phyloP scores from a whole-genome alignment of 345 rosid genomes.

The Lepidium aucheri region DNA sequence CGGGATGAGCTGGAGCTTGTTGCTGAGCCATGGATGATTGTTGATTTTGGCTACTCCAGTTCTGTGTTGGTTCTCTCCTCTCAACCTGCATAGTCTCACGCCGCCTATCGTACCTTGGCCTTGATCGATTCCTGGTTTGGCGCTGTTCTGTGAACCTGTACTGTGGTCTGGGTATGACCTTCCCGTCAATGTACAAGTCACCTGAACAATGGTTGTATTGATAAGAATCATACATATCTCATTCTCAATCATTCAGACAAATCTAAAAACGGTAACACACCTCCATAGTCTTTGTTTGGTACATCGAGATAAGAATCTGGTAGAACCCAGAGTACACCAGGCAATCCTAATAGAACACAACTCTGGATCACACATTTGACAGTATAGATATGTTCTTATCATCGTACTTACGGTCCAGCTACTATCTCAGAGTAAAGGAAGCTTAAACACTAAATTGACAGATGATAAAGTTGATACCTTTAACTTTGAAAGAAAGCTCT shows the following conservation, averaged over 20 bases:
- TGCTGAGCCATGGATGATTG: slow-evolving; percentile 17
- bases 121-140: slow-evolving; percentile 45
- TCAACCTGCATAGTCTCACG: slow-evolving; percentile 73
- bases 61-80: slow-evolving; percentile 44
- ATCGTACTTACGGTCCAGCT: neutral
- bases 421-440: neutral
- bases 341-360: slow-evolving; percentile 42
- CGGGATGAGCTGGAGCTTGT: slow-evolving; percentile 21
- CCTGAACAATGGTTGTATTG: slow-evolving; percentile 31
- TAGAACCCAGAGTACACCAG: slow-evolving; percentile 93
- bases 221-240: neutral
- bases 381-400: neutral
- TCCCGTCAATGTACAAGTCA: slow-evolving; percentile 74
- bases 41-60: slow-evolving; percentile 23
- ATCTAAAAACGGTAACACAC: slow-evolving; percentile 27
- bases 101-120: slow-evolving; percentile 63
- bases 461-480: slow-evolving; percentile 46
- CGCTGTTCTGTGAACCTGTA: slow-evolving; percentile 55
- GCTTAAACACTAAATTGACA: neutral
- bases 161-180: slow-evolving; percentile 83
- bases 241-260: neutral
- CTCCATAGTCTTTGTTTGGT: slow-evolving; percentile 97
- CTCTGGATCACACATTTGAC: neutral
- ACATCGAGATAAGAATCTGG: slow-evolving; percentile 97
- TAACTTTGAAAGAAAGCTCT: slow-evolving; percentile 83